Base-by-base conservation (phyloP, 2,329 filamentous ascomycete species). In the Cercospora beticola region DNA sequence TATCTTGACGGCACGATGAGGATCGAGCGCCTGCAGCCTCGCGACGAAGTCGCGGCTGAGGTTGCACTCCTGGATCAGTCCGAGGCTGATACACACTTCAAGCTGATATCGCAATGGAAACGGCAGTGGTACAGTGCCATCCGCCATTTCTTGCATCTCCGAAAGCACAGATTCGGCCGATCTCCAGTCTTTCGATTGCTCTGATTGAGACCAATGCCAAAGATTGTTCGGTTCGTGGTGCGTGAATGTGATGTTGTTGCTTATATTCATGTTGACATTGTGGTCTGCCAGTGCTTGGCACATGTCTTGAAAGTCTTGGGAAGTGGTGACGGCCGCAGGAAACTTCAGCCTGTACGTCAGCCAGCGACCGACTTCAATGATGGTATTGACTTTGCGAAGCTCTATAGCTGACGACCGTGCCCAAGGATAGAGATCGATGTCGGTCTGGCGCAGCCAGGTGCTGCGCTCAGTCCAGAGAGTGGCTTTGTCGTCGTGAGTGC, bases 51-150 rank as follows among this genome's bases (percentile, higher is more conserved):
- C 84, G 1, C 80, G 77, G 0, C 83, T 85, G 56, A 98, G 86
- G 58, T 86, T 91, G 76, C 92, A 87, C 78, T 97, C 94, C 64
- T 90, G 90, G 12, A 99, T 81, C 26, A 88, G 84, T 0, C 89
- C 89, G 30, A 90, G 87, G 0, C 94, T 97, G n/a, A 98, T 85
- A 77, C 94, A 98, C 0, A 93, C 94, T 78, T 99, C 94, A 0
- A 99, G 86, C 77, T 97, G 93, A 76, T 98, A 99, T 16, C 92
- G 87, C 1, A 97, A 87, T 0, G 88, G 81, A 70, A 93, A 97
- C 0, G 82, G 70, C 2, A 83, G 78, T 23, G 79, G 69, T 12
- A 66, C 52, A 8, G 36, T 60, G 9, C 64, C 67, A 16, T 70
- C 70, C 8, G 66, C 40, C 33, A 70, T 70, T 33, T 75, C 16